Evolutionary conservation across 805 yeast genomes (phyloP), one percentile per base, ranked within the genome.

Genomic region (Myxozyma mucilagina): DNA sequence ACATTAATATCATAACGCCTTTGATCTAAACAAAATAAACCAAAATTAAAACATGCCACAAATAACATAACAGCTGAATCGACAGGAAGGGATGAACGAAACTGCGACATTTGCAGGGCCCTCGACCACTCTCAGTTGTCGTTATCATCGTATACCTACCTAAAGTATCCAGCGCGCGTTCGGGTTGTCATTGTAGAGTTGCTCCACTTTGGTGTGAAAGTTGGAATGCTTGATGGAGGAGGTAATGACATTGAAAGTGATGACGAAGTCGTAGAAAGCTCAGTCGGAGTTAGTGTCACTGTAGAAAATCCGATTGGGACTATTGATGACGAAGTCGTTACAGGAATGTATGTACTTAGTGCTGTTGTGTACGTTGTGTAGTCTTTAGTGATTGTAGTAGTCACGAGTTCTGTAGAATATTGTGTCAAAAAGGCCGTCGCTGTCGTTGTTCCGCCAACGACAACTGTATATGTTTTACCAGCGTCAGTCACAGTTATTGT

Each of bases 111-210:
- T 24, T 24, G 4, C 29, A 3, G 29, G 29, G 29, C 29, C 29
- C 29, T 24, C 29, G 4, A 24, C 4, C 29, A 24, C 29, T 24
- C 29, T 3, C 29, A 24, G 20, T 47, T 31, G 31, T 31, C 31
- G 36, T 20, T 47, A 1, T 36, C 9, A 31, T 9, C 48, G 2
- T 38, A 11, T n/a, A 35, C 8, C 24, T 48, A n/a, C 24, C 16
- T 8, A 11, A 18, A 14, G 47, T 24, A 24, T 24, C 29, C 45
- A 8, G 57, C 10, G 24, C 49, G 34, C 14, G 57, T 53, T 43
- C 41, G 43, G 7, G 51, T 53, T 4, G 57, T 44, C 57, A 55
- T 47, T 7, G 60, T 51, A 32, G 52, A 44, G 34, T 57, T 57
- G 47, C 53, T 47, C 60, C 60, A 57, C 14, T 3, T 44, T 9